Evolutionary conservation across 768 basidiomycete species (phyloP), one percentile per base, ranked within the genome.

Genomic region (Russula foetens): DNA sequence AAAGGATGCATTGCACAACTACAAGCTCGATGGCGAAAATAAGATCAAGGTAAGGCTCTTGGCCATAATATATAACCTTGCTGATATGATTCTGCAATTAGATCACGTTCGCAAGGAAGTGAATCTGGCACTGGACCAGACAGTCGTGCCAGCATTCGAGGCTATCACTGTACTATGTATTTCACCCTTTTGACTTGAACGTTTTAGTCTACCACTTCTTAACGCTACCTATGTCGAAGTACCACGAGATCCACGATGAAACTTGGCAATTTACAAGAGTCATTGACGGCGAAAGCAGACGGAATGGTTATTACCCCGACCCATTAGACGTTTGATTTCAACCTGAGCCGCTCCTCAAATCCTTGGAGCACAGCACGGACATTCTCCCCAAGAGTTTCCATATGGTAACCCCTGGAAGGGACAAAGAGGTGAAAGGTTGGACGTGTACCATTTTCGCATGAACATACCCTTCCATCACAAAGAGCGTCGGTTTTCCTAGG

Each of bases 1-100:
- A 44, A 95, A 96, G 71, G 95, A 98, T 61, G 95, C 92, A 17
- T 75, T 98, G 69, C 95, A 99, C 82, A 98, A 98, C 73, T 93
- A 92, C 83, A 94, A 92, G 74, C 79, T 98, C 71, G 93, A 97
- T 67, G 94, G 93, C 54, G 95, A 97, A 75, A 92, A 92, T 76
- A 98, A 98, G 77, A 97, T 98, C 81, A 98, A 98, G 84, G 95
- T 88, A 53, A 21, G 35, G 15, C 4, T n/a, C 38, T 52, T 35
- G 15, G 29, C 26, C 17, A 8, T 8, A 14, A 28, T 2, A n/a
- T 29, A 3, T 11, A 14, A 38, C 39, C 9, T 47, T 31, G 31
- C 57, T 64, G 47, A 64, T 39, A 17, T 52, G 43, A 33, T 19
- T 28, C 33, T 21, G 7, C n/a, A 21, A 52, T 41, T 17, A 66